Base-by-base conservation (phyloP, 257 asterid species). In the Buddleja alternifolia region DNA sequence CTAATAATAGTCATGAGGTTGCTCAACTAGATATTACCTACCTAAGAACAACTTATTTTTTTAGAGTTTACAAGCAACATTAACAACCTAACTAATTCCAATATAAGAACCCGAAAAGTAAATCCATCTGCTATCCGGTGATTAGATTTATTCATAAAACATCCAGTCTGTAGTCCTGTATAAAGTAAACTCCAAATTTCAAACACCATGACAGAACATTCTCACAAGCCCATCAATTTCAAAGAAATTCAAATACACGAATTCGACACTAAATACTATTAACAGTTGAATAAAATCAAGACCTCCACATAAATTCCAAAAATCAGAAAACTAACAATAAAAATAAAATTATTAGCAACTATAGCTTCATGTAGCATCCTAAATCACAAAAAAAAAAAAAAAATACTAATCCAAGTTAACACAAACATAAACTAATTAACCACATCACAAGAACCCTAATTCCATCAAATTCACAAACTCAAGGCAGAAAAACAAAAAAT, bases 1-100 rank as follows among this genome's bases (percentile, higher is more conserved):
- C 25, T 34, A 17, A 42, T 2, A 45, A n/a, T 29, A 29, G 20
- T 4, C 56, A 40, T 34, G 36, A 42, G 46, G 66, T 73, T 52
- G 66, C 47, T 42, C 55, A 53, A 63, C 66, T 39, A 41, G 48
- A 57, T 17, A 64, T 63, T 58, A 68, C 61, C 70, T 44, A 55
- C 60, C 70, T 45, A 51, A 62, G 15, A 12, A 19, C 41, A 61
- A 21, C 36, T 73, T 48, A 40, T 8, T 14, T 25, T 36, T 25
- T 36, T 7, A 20, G 41, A 51, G 9, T 44, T 65, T 16, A 32
- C 50, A 46, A 32, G 52, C 32, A 29, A 42, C 39, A 67, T 17
- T 36, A 23, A 73, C 56, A 42, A 2, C 34, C 41, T 9, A 25
- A 65, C 66, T 61, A 48, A 42, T 19, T 51, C 15, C 59, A 63